Percentiles rank a stretch among this genome's conserved stretches.
These are phyloP conservation scores for Lactifluus pinguis DNA, from an alignment of 768 basidiomycete genomes.

Conservation along the genomic window DNA sequence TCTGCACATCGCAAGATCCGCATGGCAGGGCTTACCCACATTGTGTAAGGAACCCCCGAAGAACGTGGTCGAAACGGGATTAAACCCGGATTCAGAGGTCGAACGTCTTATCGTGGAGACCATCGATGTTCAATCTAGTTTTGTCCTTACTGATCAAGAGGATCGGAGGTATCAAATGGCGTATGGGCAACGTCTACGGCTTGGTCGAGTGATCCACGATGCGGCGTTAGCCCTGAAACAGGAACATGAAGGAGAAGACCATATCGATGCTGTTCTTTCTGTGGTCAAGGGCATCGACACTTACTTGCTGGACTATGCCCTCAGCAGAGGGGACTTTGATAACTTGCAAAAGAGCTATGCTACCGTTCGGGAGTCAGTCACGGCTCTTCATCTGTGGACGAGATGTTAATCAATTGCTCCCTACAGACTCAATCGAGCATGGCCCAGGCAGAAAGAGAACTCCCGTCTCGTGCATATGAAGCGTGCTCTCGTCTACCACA, in stretches of 20 bases:
- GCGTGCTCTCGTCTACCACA: constrained; percentile 72
- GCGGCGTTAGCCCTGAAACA: constrained; percentile 59
- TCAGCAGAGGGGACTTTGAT: constrained; percentile 49
- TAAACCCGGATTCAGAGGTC: constrained; percentile 54
- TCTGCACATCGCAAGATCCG: constrained; percentile 60
- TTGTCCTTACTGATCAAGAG: constrained; percentile 59
- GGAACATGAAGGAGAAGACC: constrained; percentile 62
- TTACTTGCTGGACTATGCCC: constrained; percentile 63
- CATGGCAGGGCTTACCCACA: constrained; percentile 70
- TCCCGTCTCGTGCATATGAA: constrained; percentile 67
- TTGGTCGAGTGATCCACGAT: constrained; percentile 56
- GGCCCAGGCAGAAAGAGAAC: constrained; percentile 65
- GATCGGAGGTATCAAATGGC: constrained; percentile 71
- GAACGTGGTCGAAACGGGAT: constrained; percentile 45
- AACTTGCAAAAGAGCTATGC: constrained; percentile 58
- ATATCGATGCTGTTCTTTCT: constrained; percentile 75
- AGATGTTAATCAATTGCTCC: constrained; percentile 9
- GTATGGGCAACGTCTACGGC: constrained; percentile 45
- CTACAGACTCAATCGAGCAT: constrained; percentile 53
- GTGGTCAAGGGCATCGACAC: constrained; percentile 69
- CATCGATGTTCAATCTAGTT: constrained; percentile 63
- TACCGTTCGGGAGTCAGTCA: constrained; percentile 50
- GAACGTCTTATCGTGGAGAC: constrained; percentile 60
- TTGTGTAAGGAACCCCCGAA: constrained; percentile 53
- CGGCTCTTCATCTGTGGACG: background rate